phyloP scores from a whole-genome alignment of 768 basidiomycete species.

The Rhizopogon vinicolor region DNA sequence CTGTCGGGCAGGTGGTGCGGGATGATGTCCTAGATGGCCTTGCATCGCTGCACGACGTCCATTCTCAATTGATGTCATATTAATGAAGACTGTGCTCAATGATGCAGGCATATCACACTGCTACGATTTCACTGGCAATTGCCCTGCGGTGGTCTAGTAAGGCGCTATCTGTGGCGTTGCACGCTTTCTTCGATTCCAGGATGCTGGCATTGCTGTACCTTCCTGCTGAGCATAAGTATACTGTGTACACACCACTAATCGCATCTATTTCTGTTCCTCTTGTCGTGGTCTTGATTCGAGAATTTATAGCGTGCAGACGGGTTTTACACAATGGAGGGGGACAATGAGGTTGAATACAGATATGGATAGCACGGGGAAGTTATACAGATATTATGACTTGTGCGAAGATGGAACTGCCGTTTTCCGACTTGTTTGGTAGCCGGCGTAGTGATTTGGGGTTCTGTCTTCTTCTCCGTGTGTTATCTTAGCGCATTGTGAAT shows the following conservation, averaged over 20 bases:
- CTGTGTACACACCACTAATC: constrained; percentile 93
- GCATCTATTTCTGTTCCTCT: constrained; percentile 86
- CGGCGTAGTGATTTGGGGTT: no score
- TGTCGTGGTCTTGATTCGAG: constrained; percentile 67
- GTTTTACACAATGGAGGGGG: constrained; percentile 10
- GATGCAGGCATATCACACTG: constrained; percentile 16
- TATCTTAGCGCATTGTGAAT: no score
- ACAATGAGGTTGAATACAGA: constrained; percentile 8
- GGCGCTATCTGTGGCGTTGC: constrained; percentile 64
- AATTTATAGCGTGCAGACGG: constrained; percentile 59
- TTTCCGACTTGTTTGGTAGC: not conserved
- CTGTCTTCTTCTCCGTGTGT: no score
- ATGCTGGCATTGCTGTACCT: constrained; percentile 97
- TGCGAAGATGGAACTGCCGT: not conserved
- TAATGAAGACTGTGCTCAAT: constrained; percentile 7
- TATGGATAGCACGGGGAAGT: not conserved
- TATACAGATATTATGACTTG: not conserved
- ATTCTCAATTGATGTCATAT: constrained; percentile 12
- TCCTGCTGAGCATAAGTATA: constrained; percentile 96
- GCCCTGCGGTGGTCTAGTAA: constrained; percentile 56
- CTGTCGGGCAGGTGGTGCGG: constrained; percentile 73
- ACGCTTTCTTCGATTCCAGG: constrained; percentile 94
- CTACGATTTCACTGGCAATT: constrained; percentile 14
- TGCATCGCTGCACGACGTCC: constrained; percentile 66
- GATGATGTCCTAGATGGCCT: constrained; percentile 70